Percentiles rank a stretch among this genome's conserved stretches.
phyloP scores from a whole-genome alignment of 129 eudicot genomes.

The Tagetes patula region DNA sequence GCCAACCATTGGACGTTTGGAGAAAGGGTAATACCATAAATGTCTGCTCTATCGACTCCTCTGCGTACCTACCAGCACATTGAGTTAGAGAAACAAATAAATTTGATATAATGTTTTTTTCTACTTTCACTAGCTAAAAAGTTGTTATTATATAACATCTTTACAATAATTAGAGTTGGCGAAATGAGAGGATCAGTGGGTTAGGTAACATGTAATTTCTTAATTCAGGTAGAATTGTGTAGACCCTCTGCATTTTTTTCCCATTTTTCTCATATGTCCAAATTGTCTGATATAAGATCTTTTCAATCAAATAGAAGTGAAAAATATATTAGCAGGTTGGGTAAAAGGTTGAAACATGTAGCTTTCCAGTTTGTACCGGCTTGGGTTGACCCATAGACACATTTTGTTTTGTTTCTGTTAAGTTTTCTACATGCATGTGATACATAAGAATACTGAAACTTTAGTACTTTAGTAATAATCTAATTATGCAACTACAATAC shows the following conservation, averaged over 20 bases:
- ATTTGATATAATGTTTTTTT: not conserved
- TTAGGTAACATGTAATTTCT: not conserved
- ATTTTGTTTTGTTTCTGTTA: not conserved
- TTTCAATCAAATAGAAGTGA: not conserved
- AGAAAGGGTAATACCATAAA: constrained; percentile 80
- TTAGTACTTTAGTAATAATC: not conserved
- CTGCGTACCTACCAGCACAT: constrained; percentile 69
- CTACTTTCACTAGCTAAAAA: not conserved
- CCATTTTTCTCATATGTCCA: not conserved
- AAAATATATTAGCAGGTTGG: not conserved
- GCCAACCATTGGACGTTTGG: constrained; percentile 94
- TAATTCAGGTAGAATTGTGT: not conserved
- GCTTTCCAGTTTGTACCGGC: not conserved
- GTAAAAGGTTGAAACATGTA: not conserved
- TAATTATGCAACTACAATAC: not conserved
- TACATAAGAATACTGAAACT: not conserved
- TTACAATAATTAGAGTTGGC: not conserved
- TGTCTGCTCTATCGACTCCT: constrained; percentile 87
- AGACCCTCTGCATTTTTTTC: not conserved
- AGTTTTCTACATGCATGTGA: not conserved
- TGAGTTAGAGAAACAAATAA: constrained; percentile 9
- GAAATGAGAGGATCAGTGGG: not conserved
- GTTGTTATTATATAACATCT: not conserved
- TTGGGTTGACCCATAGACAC: not conserved
- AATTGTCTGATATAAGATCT: not conserved